phyloP scores from a whole-genome alignment of 2,329 filamentous ascomycete genomes.

The Sporothrix dimorphospora region DNA sequence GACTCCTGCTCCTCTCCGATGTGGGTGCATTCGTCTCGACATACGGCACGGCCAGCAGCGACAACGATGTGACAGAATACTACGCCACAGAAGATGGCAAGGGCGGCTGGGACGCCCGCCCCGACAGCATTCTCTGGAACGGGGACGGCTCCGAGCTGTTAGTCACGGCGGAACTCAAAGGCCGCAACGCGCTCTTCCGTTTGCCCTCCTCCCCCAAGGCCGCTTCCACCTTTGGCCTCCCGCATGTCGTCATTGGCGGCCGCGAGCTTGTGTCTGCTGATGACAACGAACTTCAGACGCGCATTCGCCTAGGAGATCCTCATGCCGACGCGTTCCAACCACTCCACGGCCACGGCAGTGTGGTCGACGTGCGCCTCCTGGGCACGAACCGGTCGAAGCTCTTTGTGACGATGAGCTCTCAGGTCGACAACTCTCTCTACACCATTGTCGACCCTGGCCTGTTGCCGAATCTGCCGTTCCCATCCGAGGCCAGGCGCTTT shows the following conservation, averaged over 20 bases:
- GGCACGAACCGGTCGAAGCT: constrained; percentile 45
- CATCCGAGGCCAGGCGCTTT: constrained; percentile 28
- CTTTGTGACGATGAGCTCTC: constrained; percentile 68
- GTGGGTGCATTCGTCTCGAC: constrained; percentile 53
- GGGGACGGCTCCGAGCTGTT: constrained; percentile 65
- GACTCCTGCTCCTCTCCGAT: constrained; percentile 66
- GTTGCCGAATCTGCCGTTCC: not conserved
- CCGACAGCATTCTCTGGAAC: constrained; percentile 60
- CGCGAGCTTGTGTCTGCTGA: constrained; percentile 34
- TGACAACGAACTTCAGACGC: not conserved
- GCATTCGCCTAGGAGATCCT: not conserved
- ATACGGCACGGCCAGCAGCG: not conserved
- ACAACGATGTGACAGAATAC: constrained; percentile 60
- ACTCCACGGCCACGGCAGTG: constrained; percentile 50
- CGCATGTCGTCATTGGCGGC: constrained; percentile 50
- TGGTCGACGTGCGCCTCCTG: constrained; percentile 56
- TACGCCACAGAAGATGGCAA: constrained; percentile 64
- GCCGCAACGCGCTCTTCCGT: constrained; percentile 63
- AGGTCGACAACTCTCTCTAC: constrained; percentile 74
- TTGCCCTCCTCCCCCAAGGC: constrained; percentile 59
- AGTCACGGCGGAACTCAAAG: constrained; percentile 73
- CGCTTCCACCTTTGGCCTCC: constrained; percentile 43
- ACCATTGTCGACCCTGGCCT: constrained; percentile 56
- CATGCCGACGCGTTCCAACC: constrained; percentile 21
- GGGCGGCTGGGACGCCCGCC: constrained; percentile 63